phyloP scores from a whole-genome alignment of 768 basidiomycete species.

The Agaricus sinodeliciosus region DNA sequence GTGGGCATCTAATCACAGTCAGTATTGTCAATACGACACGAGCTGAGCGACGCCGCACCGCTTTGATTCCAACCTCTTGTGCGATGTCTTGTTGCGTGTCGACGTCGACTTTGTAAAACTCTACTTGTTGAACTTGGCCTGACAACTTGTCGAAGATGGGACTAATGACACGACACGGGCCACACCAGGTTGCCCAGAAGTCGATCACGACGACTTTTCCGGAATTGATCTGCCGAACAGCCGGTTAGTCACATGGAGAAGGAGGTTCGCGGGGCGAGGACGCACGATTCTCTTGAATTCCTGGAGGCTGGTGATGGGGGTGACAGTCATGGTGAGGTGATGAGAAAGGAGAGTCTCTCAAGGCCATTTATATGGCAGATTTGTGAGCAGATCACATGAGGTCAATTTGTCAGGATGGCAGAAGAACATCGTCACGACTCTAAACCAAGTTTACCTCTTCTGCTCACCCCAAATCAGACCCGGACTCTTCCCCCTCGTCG shows the following conservation, averaged over 20 bases:
- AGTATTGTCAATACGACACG: neutral
- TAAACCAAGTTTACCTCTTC: neutral
- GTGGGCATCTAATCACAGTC: constrained; percentile 33
- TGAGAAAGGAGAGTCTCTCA: neutral
- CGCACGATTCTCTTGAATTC: constrained; percentile 12
- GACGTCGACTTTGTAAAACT: constrained; percentile 72
- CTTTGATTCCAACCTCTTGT: constrained; percentile 53
- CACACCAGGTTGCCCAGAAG: constrained; percentile 78
- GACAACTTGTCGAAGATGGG: constrained; percentile 61
- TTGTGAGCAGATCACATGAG: constrained; percentile 11
- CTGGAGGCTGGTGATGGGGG: constrained; percentile 1
- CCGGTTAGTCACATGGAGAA: neutral
- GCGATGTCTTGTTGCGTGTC: constrained; percentile 50
- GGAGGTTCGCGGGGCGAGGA: neutral
- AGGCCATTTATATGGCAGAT: neutral
- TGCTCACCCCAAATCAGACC: neutral
- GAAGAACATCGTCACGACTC: neutral
- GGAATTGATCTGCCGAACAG: constrained; percentile 33
- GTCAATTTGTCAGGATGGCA: constrained; percentile 1
- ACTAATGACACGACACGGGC: constrained; percentile 60
- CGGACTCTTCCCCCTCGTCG: constrained; percentile 20
- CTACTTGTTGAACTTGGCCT: constrained; percentile 25
- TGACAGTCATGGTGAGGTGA: constrained; percentile 8
- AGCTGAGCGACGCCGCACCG: constrained; percentile 34
- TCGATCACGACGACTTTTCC: constrained; percentile 50